phyloP scores from a whole-genome alignment of 495 filamentous ascomycete genomes.

The Aspergillus bertholletiae region DNA sequence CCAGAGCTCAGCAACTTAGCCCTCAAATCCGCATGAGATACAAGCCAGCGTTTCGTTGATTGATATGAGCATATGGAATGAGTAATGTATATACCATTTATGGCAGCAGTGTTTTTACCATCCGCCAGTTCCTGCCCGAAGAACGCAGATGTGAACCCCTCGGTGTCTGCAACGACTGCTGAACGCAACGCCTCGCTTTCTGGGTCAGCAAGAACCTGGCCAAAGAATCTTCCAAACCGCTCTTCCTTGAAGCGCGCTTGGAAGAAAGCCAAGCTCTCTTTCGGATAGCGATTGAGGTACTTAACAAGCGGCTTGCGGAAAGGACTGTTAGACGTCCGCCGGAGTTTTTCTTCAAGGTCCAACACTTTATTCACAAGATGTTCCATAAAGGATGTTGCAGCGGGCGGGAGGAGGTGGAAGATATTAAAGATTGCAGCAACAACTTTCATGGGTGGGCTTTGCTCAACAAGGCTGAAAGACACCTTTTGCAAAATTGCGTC shows the following conservation, averaged over 20 bases:
- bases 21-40: constrained; percentile 69
- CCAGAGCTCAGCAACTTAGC: constrained; percentile 64
- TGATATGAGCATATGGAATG: constrained; percentile 61
- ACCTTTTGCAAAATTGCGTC: constrained; percentile 75
- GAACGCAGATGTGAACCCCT: constrained; percentile 62
- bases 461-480: constrained; percentile 90
- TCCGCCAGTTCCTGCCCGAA: constrained; percentile 55
- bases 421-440: constrained; percentile 92
- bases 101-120: constrained; percentile 66
- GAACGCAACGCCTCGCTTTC: constrained; percentile 72
- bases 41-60: constrained; percentile 65
- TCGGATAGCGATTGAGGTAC: constrained; percentile 89
- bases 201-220: constrained; percentile 78
- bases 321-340: constrained; percentile 87
- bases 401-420: constrained; percentile 87
- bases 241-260: constrained; percentile 70
- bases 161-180: constrained; percentile 68
- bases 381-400: constrained; percentile 87
- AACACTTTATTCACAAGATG: constrained; percentile 83
- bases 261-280: constrained; percentile 80
- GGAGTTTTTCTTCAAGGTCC: constrained; percentile 79
- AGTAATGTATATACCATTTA: constrained; percentile 85
- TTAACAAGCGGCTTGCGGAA: constrained; percentile 91
- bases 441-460: constrained; percentile 85
- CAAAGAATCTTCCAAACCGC: constrained; percentile 89